These are phyloP conservation scores for Penicillium dipodomyicola DNA, from an alignment of 495 filamentous ascomycete species.

Conservation along the genomic window DNA sequence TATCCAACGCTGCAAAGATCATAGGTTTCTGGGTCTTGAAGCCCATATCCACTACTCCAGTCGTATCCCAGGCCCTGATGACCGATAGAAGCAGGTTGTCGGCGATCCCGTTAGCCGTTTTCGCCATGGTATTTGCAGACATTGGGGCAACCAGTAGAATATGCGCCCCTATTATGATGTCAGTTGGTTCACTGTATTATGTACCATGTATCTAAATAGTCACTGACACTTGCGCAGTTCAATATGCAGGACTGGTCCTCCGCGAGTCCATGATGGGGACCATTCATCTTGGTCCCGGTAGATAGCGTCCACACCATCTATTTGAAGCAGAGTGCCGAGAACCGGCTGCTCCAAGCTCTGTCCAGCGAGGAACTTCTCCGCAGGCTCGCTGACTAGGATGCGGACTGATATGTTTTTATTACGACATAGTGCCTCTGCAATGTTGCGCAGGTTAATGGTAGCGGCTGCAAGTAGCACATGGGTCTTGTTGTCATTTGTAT, in stretches of 20 bases:
- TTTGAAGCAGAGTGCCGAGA: constrained; percentile 47
- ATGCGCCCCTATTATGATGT: constrained; percentile 61
- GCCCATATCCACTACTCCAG: constrained; percentile 52
- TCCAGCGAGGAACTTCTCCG: constrained; percentile 66
- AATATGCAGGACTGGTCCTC: constrained; percentile 71
- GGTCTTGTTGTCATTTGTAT: constrained; percentile 55
- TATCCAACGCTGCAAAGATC: constrained; percentile 55
- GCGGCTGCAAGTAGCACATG: constrained; percentile 84
- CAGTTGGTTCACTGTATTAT: neutral
- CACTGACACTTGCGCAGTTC: constrained; percentile 56
- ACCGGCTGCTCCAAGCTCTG: constrained; percentile 69
- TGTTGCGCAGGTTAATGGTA: constrained; percentile 83
- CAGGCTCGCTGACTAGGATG: constrained; percentile 69
- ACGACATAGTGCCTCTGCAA: constrained; percentile 57
- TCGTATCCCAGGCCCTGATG: constrained; percentile 86
- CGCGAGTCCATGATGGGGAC: constrained; percentile 65
- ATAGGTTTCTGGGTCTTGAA: constrained; percentile 25
- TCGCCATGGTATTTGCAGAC: constrained; percentile 77
- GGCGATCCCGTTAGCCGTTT: constrained; percentile 64
- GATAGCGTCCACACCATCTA: constrained; percentile 65
- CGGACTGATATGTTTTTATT: constrained; percentile 65
- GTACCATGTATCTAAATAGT: neutral
- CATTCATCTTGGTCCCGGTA: constrained; percentile 82
- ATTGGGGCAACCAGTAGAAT: constrained; percentile 76
- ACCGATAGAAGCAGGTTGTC: constrained; percentile 70